Base-by-base conservation (phyloP, 2,329 filamentous ascomycete genomes). In the Byssochlamys sp. region DNA sequence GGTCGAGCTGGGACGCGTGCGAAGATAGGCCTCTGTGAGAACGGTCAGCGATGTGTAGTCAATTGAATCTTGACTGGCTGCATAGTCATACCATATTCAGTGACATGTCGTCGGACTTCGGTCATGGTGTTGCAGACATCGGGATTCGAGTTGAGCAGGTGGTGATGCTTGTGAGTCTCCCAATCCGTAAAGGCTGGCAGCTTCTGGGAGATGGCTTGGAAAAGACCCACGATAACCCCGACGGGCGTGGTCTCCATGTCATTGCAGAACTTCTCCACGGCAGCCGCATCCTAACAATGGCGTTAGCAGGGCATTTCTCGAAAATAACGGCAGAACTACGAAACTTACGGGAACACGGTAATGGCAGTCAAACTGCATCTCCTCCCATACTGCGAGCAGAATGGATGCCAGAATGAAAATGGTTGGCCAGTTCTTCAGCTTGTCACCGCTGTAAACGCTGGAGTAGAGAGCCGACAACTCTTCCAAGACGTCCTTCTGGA, bases 341-440 rank as follows among this genome's bases (percentile, higher is more conserved):
- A 31, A 31, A 59, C 72, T 67, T 63, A 75, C 73, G 3, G 89
- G 90, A 2, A 95, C 87, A 55, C 92, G 88, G 81, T 96, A 97
- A 77, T 96, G 90, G 81, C 89, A 95, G 77, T 97, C 92, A 70
- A 96, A 97, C 74, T 97, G 91, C 85, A 97, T 96, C 81, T 96
- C 88, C 74, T 97, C 92, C 92, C 92, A 97, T 24, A 97, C 90
- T 10, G 90, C 90, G 53, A 97, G 81, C 33, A 97, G 84, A 62
- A 97, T 94, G 3, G 90, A 91, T 9, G 91, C 92, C 57, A 96
- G 81, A 84, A 97, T 95, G 81, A 96, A 97, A 72, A 97, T 97
- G 53, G 91, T 96, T 1, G 92, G 92, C 92, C 92, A 97, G 78
- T 96, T 95, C 84, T 96, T 96, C 66, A 96, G 84, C 75, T 95